Conservation (phyloP, 257 asterid species). For the Dorcoceras hygrometricum region DNA sequence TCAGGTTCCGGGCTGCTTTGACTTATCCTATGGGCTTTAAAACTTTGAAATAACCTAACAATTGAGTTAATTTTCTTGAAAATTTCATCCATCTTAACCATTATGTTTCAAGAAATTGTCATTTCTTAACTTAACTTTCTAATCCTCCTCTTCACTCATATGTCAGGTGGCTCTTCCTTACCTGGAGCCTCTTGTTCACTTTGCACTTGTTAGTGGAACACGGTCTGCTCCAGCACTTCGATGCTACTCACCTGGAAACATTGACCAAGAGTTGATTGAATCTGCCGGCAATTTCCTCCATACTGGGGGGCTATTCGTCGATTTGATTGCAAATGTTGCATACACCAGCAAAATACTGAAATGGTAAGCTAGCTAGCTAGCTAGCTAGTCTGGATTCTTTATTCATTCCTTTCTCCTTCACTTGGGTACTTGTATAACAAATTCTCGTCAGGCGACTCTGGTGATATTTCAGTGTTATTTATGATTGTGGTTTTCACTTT, state of each 20-base stretch:
- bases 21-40: neutral
- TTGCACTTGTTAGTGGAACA: slow-evolving; percentile 65
- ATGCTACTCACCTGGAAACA: slow-evolving; percentile 74
- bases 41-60: neutral
- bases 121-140: neutral
- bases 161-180: slow-evolving; percentile 68
- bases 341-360: slow-evolving; percentile 52
- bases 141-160: slow-evolving; percentile 11
- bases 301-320: slow-evolving; percentile 60
- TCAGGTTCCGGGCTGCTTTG: neutral
- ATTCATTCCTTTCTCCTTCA: neutral
- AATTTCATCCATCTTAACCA: neutral
- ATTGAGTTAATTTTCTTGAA: neutral
- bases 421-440: neutral
- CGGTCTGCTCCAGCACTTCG: slow-evolving; percentile 84
- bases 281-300: slow-evolving; percentile 62
- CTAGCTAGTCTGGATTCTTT: neutral
- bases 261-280: slow-evolving; percentile 70
- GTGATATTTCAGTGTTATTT: neutral
- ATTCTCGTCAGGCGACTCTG: neutral
- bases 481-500: slow-evolving; percentile 2
- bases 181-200: slow-evolving; percentile 83
- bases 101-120: neutral
- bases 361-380: slow-evolving; percentile 45
- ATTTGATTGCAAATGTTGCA: slow-evolving; percentile 49